Evolutionary conservation across 495 filamentous ascomycete species (phyloP), one percentile per base, ranked within the genome.

Genomic region (Trichoderma erinaceum): DNA sequence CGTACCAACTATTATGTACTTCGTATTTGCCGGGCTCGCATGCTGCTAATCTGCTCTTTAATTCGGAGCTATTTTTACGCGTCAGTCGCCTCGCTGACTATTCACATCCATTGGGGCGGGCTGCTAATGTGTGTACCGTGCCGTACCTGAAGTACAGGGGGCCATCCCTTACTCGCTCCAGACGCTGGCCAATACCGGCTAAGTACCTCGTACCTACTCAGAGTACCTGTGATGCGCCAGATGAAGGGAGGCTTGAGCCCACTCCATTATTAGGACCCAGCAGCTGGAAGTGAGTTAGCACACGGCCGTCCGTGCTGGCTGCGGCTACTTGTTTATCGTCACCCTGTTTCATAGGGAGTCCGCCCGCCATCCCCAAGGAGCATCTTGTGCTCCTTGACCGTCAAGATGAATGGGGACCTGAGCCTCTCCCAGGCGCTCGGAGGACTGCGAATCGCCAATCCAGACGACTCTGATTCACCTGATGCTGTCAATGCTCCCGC

Each of bases 381-480:
- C 56, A 61, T 61, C 23, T n/a, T 32, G 10, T 61, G 56, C 56
- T 61, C 56, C 56, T 61, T 61, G 56, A 61, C 56, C 56, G 56
- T 27, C 48, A 76, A 41, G 74, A 97, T 97, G 94, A 90, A 94
- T 75, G 91, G 90, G 74, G 94, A 97, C 78, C 79, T 97, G 71
- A 97, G 91, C 76, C 86, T 99, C 65, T 96, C 95, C 67, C 90
- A 92, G 78, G 90, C 92, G 68, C 84, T 99, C 70, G 96, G 96
- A 66, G 96, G 96, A 71, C 82, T 99, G 77, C 90, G 95, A 71
- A 98, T 98, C 74, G 96, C 96, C 69, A 99, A 99, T 77, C 95
- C 96, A 52, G 94, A 97, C 82, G 88, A 95, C 77, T 84, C 86
- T 38, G 44, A 32, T 61, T 29, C 56, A 3, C 3, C 18, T 32